phyloP scores from a whole-genome alignment of 83 land plant genomes.

The Isoetes engelmannii region DNA sequence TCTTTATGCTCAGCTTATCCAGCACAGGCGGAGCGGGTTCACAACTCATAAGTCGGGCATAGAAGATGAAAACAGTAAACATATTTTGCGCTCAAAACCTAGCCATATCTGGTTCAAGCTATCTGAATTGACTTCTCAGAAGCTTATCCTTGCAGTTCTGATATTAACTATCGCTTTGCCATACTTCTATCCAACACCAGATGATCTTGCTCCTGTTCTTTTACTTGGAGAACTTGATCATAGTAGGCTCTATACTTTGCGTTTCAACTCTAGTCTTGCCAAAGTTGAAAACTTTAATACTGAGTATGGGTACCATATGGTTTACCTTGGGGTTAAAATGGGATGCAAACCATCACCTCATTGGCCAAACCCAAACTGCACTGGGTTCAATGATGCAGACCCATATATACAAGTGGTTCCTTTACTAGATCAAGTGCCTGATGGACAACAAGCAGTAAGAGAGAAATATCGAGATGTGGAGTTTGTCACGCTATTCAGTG shows the following conservation, averaged over 20 bases:
- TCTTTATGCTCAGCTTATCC: too few species aligned
- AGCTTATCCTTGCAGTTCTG: constrained; percentile 7
- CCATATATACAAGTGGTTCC: constrained; percentile 9
- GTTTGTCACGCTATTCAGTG: neutral
- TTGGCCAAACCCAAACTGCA: neutral
- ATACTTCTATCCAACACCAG: neutral
- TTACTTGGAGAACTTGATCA: neutral
- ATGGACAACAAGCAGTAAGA: neutral
- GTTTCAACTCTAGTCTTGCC: neutral
- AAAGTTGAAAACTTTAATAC: neutral
- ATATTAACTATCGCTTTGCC: neutral
- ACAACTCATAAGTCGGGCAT: too few species aligned
- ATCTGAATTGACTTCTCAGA: constrained; percentile 9
- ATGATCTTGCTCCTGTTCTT: constrained; percentile 3
- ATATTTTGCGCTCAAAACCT: constrained; percentile 1
- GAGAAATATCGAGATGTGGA: constrained; percentile 3
- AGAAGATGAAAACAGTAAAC: neutral
- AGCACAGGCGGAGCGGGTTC: too few species aligned
- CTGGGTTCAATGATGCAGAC: neutral
- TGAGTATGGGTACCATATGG: neutral
- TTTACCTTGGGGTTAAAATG: neutral
- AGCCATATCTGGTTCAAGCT: constrained; percentile 3
- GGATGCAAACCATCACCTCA: neutral
- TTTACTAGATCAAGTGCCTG: neutral
- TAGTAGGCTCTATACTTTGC: neutral